Conservation (phyloP, 129 eudicot species). For the Smallanthus sonchifolius region DNA sequence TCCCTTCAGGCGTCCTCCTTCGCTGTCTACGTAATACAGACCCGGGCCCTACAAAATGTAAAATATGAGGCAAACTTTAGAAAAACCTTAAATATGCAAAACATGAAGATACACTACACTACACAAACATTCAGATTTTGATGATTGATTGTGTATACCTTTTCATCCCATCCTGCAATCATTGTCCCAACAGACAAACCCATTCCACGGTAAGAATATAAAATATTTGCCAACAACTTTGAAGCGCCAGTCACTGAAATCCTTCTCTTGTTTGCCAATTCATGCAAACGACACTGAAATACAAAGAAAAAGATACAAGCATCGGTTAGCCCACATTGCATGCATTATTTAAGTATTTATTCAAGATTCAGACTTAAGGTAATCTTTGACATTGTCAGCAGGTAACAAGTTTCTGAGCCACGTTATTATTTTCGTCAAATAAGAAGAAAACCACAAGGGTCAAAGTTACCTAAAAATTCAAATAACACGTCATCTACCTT, state of each 20-base stretch:
- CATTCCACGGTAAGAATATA: constrained; percentile 93
- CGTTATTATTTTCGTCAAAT: not conserved
- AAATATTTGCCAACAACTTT: constrained; percentile 82
- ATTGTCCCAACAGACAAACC: constrained; percentile 95
- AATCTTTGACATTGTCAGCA: not conserved
- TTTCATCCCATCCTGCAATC: constrained; percentile 99
- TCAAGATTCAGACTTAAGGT: not conserved
- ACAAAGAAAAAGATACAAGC: not conserved
- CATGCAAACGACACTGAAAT: constrained; percentile 82
- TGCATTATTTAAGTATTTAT: not conserved
- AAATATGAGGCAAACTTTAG: constrained; percentile 2
- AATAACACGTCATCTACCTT: not conserved
- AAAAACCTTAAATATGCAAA: not conserved
- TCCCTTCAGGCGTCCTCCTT: constrained; percentile 98
- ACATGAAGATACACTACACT: not conserved
- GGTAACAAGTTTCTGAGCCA: not conserved
- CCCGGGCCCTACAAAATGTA: constrained; percentile 78
- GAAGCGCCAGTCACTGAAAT: constrained; percentile 97
- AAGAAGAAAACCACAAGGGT: not conserved
- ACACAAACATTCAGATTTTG: not conserved
- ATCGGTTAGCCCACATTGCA: not conserved
- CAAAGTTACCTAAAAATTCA: not conserved
- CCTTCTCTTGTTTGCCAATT: constrained; percentile 91
- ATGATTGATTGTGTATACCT: constrained; percentile 34
- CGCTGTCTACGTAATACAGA: constrained; percentile 95